Evolutionary conservation across 306 rosid species (phyloP).

Genomic region (Spatholobus suberectus): DNA sequence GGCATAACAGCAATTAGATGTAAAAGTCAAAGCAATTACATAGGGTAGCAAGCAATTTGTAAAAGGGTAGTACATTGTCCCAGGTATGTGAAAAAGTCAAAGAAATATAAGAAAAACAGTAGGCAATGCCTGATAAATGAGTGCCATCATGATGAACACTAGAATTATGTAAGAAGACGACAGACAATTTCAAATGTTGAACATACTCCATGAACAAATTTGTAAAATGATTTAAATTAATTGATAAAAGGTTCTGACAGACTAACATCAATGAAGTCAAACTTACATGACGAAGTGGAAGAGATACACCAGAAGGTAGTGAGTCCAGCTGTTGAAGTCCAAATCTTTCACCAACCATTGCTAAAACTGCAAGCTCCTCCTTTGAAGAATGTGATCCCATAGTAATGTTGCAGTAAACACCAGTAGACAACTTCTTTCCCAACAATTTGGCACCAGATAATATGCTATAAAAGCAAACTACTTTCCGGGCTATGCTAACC

Average conservation of each 20-base stretch:
- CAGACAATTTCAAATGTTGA: constrained; percentile 9
- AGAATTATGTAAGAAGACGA: constrained; percentile 14
- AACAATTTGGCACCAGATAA: constrained; percentile 76
- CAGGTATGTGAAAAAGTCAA: constrained; percentile 4
- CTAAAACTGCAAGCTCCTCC: constrained; percentile 89
- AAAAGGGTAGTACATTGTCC: neutral
- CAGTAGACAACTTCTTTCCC: constrained; percentile 86
- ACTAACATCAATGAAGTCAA: constrained; percentile 1
- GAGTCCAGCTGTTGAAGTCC: constrained; percentile 94
- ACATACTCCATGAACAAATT: constrained; percentile 18
- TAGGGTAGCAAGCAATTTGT: neutral
- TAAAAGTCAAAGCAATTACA: constrained; percentile 8
- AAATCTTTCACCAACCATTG: constrained; percentile 97
- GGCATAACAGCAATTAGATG: constrained; percentile 42
- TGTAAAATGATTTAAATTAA: constrained; percentile 21
- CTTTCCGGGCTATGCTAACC: constrained; percentile 83
- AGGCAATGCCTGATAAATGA: constrained; percentile 30
- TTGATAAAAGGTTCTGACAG: constrained; percentile 7
- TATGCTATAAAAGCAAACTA: constrained; percentile 84
- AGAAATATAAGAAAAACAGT: constrained; percentile 13
- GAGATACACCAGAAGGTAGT: constrained; percentile 94
- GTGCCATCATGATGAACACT: constrained; percentile 16
- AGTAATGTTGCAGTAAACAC: constrained; percentile 76
- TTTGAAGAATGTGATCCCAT: constrained; percentile 78
- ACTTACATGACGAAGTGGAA: constrained; percentile 92